Base-by-base conservation (phyloP, 306 rosid species). In the Fragaria ananassa region DNA sequence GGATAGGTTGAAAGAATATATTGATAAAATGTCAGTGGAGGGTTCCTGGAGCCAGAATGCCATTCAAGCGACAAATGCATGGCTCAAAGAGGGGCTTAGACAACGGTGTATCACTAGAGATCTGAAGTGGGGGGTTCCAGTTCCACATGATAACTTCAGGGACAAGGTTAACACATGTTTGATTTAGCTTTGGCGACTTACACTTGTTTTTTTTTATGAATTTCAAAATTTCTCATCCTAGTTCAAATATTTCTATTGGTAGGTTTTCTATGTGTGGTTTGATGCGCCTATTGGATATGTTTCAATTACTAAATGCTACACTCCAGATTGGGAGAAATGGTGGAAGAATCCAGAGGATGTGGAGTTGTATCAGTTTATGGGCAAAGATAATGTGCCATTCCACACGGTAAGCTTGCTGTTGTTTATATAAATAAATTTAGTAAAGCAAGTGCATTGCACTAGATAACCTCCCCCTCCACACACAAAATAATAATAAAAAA, bases 71-170 rank as follows among this genome's bases (percentile, higher is more conserved):
- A 95, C 99, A 74, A 53, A 88, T 83, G 89, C 97, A 10, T 95
- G 99, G 97, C 95, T 90, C 35, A 89, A 73, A 82, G 97, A 91
- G 80, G 99, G 99, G 77, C 80, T 95, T 60, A 90, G 78, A 84
- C 88, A 83, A 53, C 86, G 99, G 19, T 95, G 99, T 75, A 95
- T 95, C 72, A 95, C 97, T 19, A 85, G 97, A 80, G 99, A 95
- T 88, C 86, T 95, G 71, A 92, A 95, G 84, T 95, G 99, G 99
- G 99, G 99, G 62, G 99, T 95, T 79, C 97, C 99, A 1, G 99
- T 95, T 78, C 99, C 99, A 8, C 98, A 86, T 71, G 97, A 95
- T 70, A 90, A 80, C 65, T 95, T 86, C 81, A 88, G 81, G 64
- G 97, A 95, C 76, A 95, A 95, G 93, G 98, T 92, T 78, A 63